Conservation (phyloP, 2,329 filamentous ascomycete genomes). For the Penicillium sp. region DNA sequence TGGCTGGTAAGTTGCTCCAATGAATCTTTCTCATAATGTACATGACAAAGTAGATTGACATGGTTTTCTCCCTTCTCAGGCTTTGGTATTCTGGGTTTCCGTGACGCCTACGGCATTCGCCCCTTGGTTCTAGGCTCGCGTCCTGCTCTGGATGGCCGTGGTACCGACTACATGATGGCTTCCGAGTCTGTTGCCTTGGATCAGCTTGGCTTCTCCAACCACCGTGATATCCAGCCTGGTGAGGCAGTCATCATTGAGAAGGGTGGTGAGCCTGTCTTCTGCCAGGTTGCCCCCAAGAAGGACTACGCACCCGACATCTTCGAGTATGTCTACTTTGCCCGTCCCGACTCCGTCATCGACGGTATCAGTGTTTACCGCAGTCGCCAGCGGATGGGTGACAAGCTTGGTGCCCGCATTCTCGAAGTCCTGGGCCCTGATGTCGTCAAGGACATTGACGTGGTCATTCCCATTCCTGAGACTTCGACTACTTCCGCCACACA, state of each 20-base stretch:
- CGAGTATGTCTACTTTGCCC: constrained; percentile 84
- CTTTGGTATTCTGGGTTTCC: constrained; percentile 80
- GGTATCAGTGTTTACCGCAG: constrained; percentile 85
- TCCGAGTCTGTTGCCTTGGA: constrained; percentile 84
- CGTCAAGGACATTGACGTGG: constrained; percentile 74
- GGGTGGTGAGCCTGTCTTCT: constrained; percentile 72
- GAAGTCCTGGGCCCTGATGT: constrained; percentile 68
- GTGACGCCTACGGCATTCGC: constrained; percentile 79
- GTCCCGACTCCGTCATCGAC: constrained; percentile 81
- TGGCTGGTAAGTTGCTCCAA: constrained; percentile 59
- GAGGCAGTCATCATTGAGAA: constrained; percentile 86
- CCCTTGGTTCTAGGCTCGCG: constrained; percentile 79
- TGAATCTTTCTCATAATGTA: not conserved
- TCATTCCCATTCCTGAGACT: constrained; percentile 84
- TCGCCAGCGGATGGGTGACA: constrained; percentile 82
- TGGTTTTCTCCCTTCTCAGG: constrained; percentile 46
- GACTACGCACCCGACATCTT: constrained; percentile 84
- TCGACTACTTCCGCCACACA: constrained; percentile 78
- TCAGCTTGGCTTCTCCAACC: constrained; percentile 77
- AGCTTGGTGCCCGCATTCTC: constrained; percentile 74
- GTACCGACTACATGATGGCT: constrained; percentile 85
- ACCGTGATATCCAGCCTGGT: constrained; percentile 78
- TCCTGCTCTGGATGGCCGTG: constrained; percentile 65
- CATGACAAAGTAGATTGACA: not conserved
- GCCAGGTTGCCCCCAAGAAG: constrained; percentile 69